These are phyloP conservation scores for Lentithecium fluviatile DNA, from an alignment of 495 filamentous ascomycete species.

Conservation along the genomic window DNA sequence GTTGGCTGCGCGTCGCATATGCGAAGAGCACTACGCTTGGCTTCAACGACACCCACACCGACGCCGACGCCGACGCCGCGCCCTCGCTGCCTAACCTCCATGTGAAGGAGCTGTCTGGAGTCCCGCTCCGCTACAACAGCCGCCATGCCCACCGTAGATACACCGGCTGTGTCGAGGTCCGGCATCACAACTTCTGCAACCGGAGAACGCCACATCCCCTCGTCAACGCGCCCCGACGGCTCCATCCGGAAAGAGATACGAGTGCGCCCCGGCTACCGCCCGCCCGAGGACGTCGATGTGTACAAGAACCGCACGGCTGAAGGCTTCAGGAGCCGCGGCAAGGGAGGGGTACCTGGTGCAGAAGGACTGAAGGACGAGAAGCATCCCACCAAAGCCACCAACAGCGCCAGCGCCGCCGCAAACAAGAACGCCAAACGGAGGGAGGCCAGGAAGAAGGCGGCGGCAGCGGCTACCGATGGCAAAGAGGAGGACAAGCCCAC, in stretches of 20 bases:
- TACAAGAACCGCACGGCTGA: conserved; percentile 93
- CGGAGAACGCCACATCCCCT: conserved; percentile 84
- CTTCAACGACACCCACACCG: too few relatives aligned
- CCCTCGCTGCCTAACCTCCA: too few relatives aligned
- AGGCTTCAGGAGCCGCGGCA: conserved; percentile 77
- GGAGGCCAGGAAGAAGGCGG: conserved; percentile 86
- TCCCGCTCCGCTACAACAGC: not conserved
- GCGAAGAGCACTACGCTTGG: too few relatives aligned
- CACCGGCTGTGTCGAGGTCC: conserved; percentile 56
- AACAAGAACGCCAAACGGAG: conserved; percentile 94
- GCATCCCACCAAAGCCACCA: conserved; percentile 46
- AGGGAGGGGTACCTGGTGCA: conserved; percentile 76
- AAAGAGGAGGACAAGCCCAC: conserved; percentile 44
- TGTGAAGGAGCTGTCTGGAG: too few relatives aligned
- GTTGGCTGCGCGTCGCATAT: too few relatives aligned
- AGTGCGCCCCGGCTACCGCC: conserved; percentile 87
- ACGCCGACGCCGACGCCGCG: not conserved
- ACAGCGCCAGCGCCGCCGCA: conserved; percentile 47
- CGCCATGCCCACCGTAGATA: conserved; percentile 38
- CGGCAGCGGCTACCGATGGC: conserved; percentile 46
- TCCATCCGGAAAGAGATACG: conserved; percentile 86
- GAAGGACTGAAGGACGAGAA: conserved; percentile 54
- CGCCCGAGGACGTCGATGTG: conserved; percentile 92
- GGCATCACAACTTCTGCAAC: conserved; percentile 73
- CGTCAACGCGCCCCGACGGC: conserved; percentile 82